A percentile compares a stretch with the other conserved stretches of the same genome.
Evolutionary conservation across 1,284 basidiomycete species (phyloP).

Genomic region (Anthracocystis setariae): DNA sequence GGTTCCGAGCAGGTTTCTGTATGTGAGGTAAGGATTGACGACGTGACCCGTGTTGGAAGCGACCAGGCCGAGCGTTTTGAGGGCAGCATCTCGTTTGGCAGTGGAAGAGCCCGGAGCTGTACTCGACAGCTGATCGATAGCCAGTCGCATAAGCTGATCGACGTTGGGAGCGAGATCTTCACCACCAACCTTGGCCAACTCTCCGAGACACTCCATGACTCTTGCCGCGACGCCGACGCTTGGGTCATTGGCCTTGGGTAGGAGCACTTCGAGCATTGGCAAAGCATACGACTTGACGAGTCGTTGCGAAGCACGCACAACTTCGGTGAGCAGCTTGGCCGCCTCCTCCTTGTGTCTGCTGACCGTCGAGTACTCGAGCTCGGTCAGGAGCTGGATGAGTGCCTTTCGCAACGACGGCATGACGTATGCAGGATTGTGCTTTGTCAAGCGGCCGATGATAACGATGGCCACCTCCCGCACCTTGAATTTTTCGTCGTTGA

Average conservation of each 20-base stretch:
- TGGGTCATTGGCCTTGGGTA: conserved; percentile 85
- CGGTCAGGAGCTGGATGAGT: conserved; percentile 94
- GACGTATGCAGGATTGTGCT: conserved; percentile 97
- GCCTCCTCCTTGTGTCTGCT: conserved; percentile 77
- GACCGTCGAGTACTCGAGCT: conserved; percentile 94
- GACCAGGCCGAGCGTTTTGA: conserved; percentile 92
- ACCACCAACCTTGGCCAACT: conserved; percentile 90
- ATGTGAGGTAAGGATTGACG: conserved; percentile 86
- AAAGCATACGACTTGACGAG: conserved; percentile 96
- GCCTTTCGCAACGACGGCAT: conserved; percentile 97
- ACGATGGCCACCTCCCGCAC: conserved; percentile 90
- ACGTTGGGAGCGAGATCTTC: conserved; percentile 88
- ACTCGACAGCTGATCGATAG: conserved; percentile 87
- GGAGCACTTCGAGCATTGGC: conserved; percentile 91
- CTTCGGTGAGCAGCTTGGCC: conserved; percentile 64
- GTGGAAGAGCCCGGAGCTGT: conserved; percentile 50
- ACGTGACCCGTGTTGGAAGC: conserved; percentile 96
- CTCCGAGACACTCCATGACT: conserved; percentile 92
- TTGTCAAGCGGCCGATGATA: conserved; percentile 91
- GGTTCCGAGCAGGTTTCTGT: conserved; percentile 88
- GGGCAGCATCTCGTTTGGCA: conserved; percentile 81
- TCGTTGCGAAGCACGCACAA: conserved; percentile 78
- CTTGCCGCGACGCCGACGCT: conserved; percentile 91
- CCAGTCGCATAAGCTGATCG: conserved; percentile 86
- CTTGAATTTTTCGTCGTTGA: conserved; percentile 96